Conservation (phyloP, 495 filamentous ascomycete genomes). For the Trichoderma erinaceum region DNA sequence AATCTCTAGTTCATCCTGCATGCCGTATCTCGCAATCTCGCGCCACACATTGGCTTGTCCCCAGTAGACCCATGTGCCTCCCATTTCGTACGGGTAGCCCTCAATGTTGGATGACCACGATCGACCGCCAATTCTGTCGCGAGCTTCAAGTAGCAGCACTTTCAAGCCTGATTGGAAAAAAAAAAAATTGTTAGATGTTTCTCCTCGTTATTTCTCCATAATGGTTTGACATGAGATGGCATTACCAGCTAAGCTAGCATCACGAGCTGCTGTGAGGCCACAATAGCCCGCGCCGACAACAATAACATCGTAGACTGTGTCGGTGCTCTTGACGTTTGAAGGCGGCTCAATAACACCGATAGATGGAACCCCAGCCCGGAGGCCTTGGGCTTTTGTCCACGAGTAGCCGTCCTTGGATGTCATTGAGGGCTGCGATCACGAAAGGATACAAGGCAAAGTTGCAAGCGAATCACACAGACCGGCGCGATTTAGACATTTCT, state of each 20-base stretch:
- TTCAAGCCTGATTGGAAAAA: constrained; percentile 5
- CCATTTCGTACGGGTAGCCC: constrained; percentile 6
- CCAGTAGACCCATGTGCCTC: constrained; percentile 1
- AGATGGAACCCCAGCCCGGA: constrained; percentile 1
- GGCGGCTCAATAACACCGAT: constrained; percentile 5
- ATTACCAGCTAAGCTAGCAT: constrained; percentile 18
- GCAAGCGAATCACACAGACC: not conserved
- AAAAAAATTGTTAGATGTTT: not conserved
- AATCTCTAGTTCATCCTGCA: constrained; percentile 5
- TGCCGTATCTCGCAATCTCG: constrained; percentile 14
- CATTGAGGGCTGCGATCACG: not conserved
- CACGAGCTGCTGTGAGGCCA: constrained; percentile 25
- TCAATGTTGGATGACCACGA: constrained; percentile 10
- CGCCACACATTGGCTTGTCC: constrained; percentile 6
- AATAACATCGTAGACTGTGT: constrained; percentile 15
- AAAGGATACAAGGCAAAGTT: not conserved
- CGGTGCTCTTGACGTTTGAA: constrained; percentile 3
- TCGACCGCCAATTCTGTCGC: constrained; percentile 31
- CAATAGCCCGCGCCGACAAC: constrained; percentile 26
- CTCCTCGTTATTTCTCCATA: not conserved
- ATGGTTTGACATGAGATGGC: not conserved
- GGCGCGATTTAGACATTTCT: not conserved
- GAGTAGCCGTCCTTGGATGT: constrained; percentile 12
- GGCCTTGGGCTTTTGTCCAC: constrained; percentile 5
- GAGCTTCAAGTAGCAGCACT: constrained; percentile 29